Conservation (phyloP, 2,329 filamentous ascomycete genomes). For the Westerdykella ornata region DNA sequence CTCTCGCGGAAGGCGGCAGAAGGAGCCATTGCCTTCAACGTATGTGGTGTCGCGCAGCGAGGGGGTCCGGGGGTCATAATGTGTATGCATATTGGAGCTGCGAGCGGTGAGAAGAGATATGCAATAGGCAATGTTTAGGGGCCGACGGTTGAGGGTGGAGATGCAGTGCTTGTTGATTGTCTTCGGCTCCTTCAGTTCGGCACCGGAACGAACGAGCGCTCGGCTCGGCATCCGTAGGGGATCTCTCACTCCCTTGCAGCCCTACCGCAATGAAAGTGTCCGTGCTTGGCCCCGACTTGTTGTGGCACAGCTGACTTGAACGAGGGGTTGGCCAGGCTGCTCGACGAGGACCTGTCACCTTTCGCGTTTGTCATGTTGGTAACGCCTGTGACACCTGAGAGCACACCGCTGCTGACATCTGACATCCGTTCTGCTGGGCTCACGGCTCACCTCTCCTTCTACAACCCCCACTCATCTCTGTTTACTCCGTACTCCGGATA, state of each 20-base stretch:
- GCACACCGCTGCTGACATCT: neutral
- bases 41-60: neutral
- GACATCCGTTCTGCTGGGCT: neutral
- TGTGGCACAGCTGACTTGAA: neutral
- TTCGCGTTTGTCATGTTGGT: neutral
- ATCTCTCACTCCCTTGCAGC: neutral
- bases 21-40: neutral
- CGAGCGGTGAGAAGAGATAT: neutral
- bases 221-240: neutral
- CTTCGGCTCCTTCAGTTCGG: neutral
- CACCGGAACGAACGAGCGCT: neutral
- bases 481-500: neutral
- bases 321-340: neutral
- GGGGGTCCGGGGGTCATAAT: neutral
- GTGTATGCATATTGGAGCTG: neutral
- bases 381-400: neutral
- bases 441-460: neutral
- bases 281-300: neutral
- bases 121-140: neutral
- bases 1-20: neutral
- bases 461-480: neutral
- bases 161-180: neutral
- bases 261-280: neutral
- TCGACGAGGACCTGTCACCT: neutral
- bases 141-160: neutral